A percentile compares a stretch with the other conserved stretches of the same genome.
Evolutionary conservation across 2,329 filamentous ascomycete genomes (phyloP).

Genomic region (Fusarium tupiense): DNA sequence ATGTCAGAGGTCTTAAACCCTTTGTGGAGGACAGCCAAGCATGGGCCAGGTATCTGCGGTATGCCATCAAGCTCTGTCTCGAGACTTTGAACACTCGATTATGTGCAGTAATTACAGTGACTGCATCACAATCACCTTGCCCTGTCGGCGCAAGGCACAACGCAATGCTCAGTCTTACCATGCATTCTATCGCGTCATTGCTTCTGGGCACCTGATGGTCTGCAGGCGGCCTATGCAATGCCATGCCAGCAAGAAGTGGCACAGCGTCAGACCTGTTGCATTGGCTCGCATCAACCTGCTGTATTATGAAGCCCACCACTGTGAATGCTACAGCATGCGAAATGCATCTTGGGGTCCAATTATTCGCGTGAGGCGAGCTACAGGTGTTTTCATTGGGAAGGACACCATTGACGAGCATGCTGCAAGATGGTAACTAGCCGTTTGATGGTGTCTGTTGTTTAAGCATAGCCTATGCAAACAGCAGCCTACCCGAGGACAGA

Average conservation of each 20-base stretch:
- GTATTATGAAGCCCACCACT: conserved; percentile 13
- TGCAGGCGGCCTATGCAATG: conserved; percentile 42
- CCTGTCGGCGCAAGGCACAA: conserved; percentile 33
- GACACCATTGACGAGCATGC: not conserved
- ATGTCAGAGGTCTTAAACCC: conserved; percentile 34
- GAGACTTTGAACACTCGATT: conserved; percentile 23
- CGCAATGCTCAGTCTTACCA: conserved; percentile 39
- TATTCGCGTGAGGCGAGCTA: conserved; percentile 19
- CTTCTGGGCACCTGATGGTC: conserved; percentile 41
- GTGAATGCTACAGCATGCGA: conserved; percentile 17
- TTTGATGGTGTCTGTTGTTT: not conserved
- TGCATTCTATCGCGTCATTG: conserved; percentile 44
- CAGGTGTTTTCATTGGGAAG: not conserved
- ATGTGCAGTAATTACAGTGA: conserved; percentile 12
- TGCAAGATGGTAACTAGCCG: not conserved
- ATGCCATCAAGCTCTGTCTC: conserved; percentile 29
- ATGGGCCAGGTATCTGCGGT: conserved; percentile 26
- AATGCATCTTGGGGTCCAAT: conserved; percentile 18
- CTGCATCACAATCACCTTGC: conserved; percentile 28
- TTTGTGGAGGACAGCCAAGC: conserved; percentile 35
- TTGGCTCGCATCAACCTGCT: conserved; percentile 31
- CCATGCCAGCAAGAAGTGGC: conserved; percentile 38
- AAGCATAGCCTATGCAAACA: conserved; percentile 18
- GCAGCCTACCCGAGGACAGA: not conserved
- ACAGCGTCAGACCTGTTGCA: conserved; percentile 35